These are phyloP conservation scores for Dioszegia crocea DNA, from an alignment of 768 basidiomycete genomes.

Conservation along the genomic window DNA sequence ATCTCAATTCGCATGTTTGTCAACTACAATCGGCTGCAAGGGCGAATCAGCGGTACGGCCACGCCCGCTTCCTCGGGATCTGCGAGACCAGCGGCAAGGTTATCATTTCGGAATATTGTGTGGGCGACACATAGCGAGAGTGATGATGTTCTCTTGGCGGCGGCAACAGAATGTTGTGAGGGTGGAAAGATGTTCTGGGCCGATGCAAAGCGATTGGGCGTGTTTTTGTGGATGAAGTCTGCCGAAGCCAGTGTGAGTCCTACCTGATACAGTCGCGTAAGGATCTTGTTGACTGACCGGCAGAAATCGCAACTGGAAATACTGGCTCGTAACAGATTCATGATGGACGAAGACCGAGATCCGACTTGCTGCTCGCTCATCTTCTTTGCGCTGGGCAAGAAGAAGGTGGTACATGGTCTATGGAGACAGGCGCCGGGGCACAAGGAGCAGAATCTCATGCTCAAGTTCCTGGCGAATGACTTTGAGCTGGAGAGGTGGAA, in stretches of 20 bases:
- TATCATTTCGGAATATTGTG: conserved; percentile 71
- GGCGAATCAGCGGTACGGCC: conserved; percentile 33
- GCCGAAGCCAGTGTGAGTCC: conserved; percentile 67
- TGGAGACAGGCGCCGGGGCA: conserved; percentile 96
- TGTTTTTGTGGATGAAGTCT: conserved; percentile 83
- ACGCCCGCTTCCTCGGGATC: conserved; percentile 9
- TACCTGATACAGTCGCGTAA: neutral
- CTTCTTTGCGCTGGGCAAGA: conserved; percentile 91
- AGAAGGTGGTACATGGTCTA: conserved; percentile 83
- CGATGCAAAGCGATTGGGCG: conserved; percentile 78
- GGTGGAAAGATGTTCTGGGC: conserved; percentile 83
- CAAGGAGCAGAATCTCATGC: conserved; percentile 78
- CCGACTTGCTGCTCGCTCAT: conserved; percentile 83
- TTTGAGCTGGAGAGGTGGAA: conserved; percentile 79
- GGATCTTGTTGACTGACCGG: neutral
- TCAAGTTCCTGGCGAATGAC: conserved; percentile 88
- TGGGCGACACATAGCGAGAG: conserved; percentile 97
- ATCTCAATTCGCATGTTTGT: conserved; percentile 89
- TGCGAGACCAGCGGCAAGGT: neutral
- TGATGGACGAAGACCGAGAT: conserved; percentile 79
- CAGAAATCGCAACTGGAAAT: conserved; percentile 64
- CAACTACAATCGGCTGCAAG: conserved; percentile 68
- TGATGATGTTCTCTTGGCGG: conserved; percentile 73
- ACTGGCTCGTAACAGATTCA: conserved; percentile 88
- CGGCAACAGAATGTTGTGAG: conserved; percentile 63